Evolutionary conservation across 2,329 filamentous ascomycete species (phyloP), one percentile per base, ranked within the genome.

Genomic region (Hypomyces rosellus): DNA sequence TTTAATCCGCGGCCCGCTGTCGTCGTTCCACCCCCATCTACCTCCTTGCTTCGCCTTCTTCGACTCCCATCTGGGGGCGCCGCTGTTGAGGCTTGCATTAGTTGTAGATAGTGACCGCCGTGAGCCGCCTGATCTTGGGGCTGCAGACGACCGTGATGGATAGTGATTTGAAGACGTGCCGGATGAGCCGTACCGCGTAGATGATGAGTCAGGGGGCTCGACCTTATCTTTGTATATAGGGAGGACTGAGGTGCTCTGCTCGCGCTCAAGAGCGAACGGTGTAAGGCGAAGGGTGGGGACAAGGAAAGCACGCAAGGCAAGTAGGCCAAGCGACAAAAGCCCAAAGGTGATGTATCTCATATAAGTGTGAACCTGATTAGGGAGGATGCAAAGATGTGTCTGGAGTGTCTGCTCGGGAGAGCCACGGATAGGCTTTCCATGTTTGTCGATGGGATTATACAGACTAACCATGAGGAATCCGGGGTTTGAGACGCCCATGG

Each of bases 401-500:
- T 97, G 89, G 3, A 96, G 69, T 0, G 92, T 96, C 4, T 67
- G 65, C 49, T 69, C 64, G 1, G 70, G 65, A 6, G 69, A 61
- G 5, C 70, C 67, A 1, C 69, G 65, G 0, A 81, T 57, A 1
- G 79, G 71, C 16, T 72, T 71, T 46, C 75, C 81, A 43, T 71
- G 66, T 46, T 70, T 72, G 59, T 91, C 86, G 49, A 97, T 77
- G 0, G 93, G 93, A 63, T 99, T 97, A 81, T 89, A 96, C 50
- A 99, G 74, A 65, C 89, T 96, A 38, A 90, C 80, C 71, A 96
- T 83, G 55, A 93, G 74, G 58, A 99, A 93, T 0, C 90, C 93
- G 0, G 93, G 93, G 5, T 80, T 84, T 1, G 88, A 80, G 1
- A 99, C 88, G 8, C 93, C 91, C 93, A 97, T 97, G 15, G 89